Evolutionary conservation across 495 filamentous ascomycete genomes (phyloP).

Genomic region (Trichoderma reesei): DNA sequence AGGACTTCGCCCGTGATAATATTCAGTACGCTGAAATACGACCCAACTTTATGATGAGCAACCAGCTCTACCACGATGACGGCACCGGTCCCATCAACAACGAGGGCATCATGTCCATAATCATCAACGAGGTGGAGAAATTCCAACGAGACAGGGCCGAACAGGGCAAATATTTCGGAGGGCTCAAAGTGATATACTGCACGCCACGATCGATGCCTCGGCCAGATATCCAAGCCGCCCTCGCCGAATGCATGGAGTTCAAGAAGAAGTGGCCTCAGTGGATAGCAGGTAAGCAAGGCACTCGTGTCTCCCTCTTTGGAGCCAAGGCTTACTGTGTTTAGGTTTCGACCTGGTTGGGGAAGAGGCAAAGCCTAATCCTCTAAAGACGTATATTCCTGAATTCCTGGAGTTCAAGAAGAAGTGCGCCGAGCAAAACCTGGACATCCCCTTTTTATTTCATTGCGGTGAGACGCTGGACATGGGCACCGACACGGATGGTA

Average conservation of each 20-base stretch:
- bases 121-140: slow-evolving; percentile 35
- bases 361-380: slow-evolving; percentile 61
- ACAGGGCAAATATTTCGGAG: slow-evolving; percentile 21
- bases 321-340: slow-evolving; percentile 7
- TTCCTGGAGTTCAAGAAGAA: slow-evolving; percentile 74
- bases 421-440: slow-evolving; percentile 55
- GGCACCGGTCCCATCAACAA: slow-evolving; percentile 34
- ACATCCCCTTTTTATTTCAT: slow-evolving; percentile 94
- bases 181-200: slow-evolving; percentile 45
- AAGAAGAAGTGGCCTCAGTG: slow-evolving; percentile 61
- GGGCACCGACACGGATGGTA: slow-evolving; percentile 66
- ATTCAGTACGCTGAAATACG: slow-evolving; percentile 51
- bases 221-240: slow-evolving; percentile 48
- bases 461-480: slow-evolving; percentile 82
- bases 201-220: slow-evolving; percentile 46
- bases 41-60: slow-evolving; percentile 47
- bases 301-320: not conserved
- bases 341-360: slow-evolving; percentile 87
- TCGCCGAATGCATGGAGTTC: slow-evolving; percentile 69
- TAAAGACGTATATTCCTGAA: slow-evolving; percentile 60
- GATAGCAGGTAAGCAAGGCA: slow-evolving; percentile 44
- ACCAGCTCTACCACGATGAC: slow-evolving; percentile 39
- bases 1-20: slow-evolving; percentile 43
- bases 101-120: slow-evolving; percentile 39
- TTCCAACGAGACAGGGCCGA: slow-evolving; percentile 29